Evolutionary conservation across 2,329 filamentous ascomycete genomes (phyloP), one percentile per base, ranked within the genome.

Genomic region (Talaromyces sp.): DNA sequence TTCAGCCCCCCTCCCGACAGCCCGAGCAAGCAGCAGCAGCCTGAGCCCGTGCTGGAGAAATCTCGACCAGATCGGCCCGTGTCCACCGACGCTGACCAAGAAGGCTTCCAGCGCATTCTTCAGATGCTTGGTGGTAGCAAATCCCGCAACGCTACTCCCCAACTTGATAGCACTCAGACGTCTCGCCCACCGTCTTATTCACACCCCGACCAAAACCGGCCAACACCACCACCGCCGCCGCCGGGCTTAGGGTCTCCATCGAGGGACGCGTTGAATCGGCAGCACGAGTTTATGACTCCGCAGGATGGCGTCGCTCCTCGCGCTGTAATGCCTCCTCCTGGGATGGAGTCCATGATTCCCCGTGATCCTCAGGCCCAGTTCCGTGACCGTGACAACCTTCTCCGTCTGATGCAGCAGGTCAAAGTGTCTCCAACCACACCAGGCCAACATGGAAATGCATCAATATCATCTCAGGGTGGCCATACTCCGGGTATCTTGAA

Each of bases 51-150:
- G 17, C 55, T 51, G 21, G 59, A 41, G 24, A 70, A 64, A 56
- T 62, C 68, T 53, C 67, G 64, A 57, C 63, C 63, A 46, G 66
- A 65, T 21, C 77, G 80, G 11, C 76, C 80, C 49, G 73, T 73
- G 29, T 69, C 74, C 4, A 71, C 72, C 6, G 86, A 87, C 63
- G 84, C 86, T 57, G 93, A 96, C 69, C 91, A 91, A 73, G 89
- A 92, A 72, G 93, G 91, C 1, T 96, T 97, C 75, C 86, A 91
- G 65, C 85, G 87, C 51, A 84, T 97, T 52, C 80, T 96, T 38
- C 85, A 89, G 66, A 96, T 96, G 82, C 84, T 96, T 46, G 88
- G 92, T 55, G 78, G 79, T 43, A 76, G 77, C 59, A 78, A 76
- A 63, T 76, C 78, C 38, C 70, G 73, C 59, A 78, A 77, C 64